Conservation (phyloP, 768 basidiomycete genomes). For the Boletus reticuloceps region DNA sequence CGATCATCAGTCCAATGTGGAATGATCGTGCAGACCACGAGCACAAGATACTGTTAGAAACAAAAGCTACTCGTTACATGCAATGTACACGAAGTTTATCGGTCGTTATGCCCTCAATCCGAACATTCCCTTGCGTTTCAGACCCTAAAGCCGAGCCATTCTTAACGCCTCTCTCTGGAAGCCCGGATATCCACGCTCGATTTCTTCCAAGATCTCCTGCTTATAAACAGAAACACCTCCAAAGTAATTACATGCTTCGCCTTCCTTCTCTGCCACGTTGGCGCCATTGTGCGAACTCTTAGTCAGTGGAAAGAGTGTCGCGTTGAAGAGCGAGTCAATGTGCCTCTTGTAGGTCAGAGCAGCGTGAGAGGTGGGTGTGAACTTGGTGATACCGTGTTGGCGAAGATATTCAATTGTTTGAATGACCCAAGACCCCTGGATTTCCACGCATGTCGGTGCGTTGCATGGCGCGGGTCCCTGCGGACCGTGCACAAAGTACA, state of each 20-base stretch:
- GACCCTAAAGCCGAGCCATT: neutral
- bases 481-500: conserved; percentile 11
- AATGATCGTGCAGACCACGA: no score
- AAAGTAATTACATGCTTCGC: conserved; percentile 2
- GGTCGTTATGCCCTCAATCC: no score
- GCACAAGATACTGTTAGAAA: no score
- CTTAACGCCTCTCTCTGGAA: conserved; percentile 8
- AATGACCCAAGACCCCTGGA: conserved; percentile 6
- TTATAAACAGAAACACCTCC: neutral
- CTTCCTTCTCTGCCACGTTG: conserved; percentile 11
- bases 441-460: conserved; percentile 8
- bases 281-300: conserved; percentile 1
- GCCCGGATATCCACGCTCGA: conserved; percentile 8
- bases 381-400: conserved; percentile 8
- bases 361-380: conserved; percentile 5
- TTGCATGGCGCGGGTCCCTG: conserved; percentile 12
- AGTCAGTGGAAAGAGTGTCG: conserved; percentile 5
- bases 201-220: conserved; percentile 11
- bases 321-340: neutral
- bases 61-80: no score
- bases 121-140: no score
- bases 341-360: conserved; percentile 7
- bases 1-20: no score
- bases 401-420: conserved; percentile 12
- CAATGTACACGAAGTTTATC: no score